Percentiles rank a stretch among this genome's conserved stretches.
phyloP scores from a whole-genome alignment of 768 basidiomycete species.

The Pleurotus tuoliensis region DNA sequence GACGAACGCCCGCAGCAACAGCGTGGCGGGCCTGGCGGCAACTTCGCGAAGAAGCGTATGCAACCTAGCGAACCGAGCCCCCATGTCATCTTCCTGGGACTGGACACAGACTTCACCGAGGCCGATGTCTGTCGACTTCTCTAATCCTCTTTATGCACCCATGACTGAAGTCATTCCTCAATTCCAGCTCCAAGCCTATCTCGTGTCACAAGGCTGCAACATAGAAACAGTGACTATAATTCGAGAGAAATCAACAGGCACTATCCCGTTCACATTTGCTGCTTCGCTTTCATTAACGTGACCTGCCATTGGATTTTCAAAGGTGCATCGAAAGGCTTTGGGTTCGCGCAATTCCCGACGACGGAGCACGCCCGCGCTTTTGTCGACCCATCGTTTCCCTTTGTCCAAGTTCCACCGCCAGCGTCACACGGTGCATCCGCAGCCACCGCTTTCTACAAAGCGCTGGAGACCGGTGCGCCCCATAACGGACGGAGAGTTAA shows the following conservation, averaged over 20 bases:
- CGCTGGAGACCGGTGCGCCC: slow-evolving; percentile 64
- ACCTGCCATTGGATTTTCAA: slow-evolving; percentile 57
- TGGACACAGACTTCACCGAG: slow-evolving; percentile 91
- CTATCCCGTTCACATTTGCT: slow-evolving; percentile 74
- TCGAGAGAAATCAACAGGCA: slow-evolving; percentile 94
- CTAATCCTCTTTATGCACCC: slow-evolving; percentile 25
- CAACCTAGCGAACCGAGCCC: slow-evolving; percentile 82
- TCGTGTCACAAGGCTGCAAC: slow-evolving; percentile 66
- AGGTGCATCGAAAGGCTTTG: slow-evolving; percentile 95
- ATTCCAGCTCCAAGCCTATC: slow-evolving; percentile 73
- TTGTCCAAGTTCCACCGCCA: slow-evolving; percentile 88
- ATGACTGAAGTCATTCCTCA: slow-evolving; percentile 34
- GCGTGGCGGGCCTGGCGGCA: slow-evolving; percentile 32
- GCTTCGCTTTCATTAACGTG: slow-evolving; percentile 72
- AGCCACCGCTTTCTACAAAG: slow-evolving; percentile 66
- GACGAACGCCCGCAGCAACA: slow-evolving; percentile 48
- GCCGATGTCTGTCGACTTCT: slow-evolving; percentile 72
- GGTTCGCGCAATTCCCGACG: slow-evolving; percentile 90
- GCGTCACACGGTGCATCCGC: slow-evolving; percentile 84
- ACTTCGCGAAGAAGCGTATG: slow-evolving; percentile 68
- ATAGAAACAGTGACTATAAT: slow-evolving; percentile 92
- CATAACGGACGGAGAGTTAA: slow-evolving; percentile 86
- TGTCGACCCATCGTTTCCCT: slow-evolving; percentile 87
- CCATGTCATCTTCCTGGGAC: slow-evolving; percentile 93
- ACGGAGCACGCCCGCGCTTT: slow-evolving; percentile 87